phyloP scores from a whole-genome alignment of 768 basidiomycete genomes.

The Termitomyces sp. region DNA sequence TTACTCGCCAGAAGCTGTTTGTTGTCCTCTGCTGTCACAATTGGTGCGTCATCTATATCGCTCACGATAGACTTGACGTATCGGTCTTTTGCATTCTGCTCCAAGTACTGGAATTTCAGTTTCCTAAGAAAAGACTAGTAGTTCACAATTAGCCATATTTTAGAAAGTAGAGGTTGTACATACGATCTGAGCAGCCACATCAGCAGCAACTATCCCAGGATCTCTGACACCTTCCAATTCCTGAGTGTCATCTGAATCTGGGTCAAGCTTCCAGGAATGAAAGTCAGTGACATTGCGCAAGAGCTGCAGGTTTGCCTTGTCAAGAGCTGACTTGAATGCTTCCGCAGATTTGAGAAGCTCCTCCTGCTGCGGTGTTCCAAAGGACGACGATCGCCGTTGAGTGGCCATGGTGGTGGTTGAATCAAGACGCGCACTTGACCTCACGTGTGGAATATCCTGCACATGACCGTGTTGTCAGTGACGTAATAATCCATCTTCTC shows the following conservation, averaged over 20 bases:
- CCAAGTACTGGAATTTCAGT: slow-evolving; percentile 85
- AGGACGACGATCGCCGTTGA: slow-evolving; percentile 10
- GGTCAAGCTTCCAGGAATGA: slow-evolving; percentile 27
- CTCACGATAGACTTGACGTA: slow-evolving; percentile 85
- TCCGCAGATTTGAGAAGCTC: slow-evolving; percentile 27
- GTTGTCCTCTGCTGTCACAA: slow-evolving; percentile 77
- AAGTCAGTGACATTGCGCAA: slow-evolving; percentile 30
- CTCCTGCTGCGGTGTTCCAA: slow-evolving; percentile 25
- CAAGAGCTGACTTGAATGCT: slow-evolving; percentile 25
- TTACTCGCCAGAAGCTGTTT: slow-evolving; percentile 55
- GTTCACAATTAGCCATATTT: not conserved
- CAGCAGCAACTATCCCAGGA: slow-evolving; percentile 49
- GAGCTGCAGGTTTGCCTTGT: slow-evolving; percentile 31
- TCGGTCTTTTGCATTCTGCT: slow-evolving; percentile 87
- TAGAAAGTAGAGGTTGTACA: slow-evolving; percentile 15
- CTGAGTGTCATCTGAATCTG: slow-evolving; percentile 29
- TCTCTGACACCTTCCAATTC: slow-evolving; percentile 33
- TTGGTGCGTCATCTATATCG: slow-evolving; percentile 77
- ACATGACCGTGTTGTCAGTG: slow-evolving; percentile 2
- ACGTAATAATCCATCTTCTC: not conserved
- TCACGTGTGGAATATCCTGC: not conserved
- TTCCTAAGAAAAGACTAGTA: slow-evolving; percentile 67
- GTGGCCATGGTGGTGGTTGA: not conserved
- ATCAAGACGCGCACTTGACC: slow-evolving; percentile 1
- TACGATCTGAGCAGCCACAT: slow-evolving; percentile 58